These are phyloP conservation scores for Casuarina equisetifolia DNA, from an alignment of 306 rosid genomes.

Conservation along the genomic window DNA sequence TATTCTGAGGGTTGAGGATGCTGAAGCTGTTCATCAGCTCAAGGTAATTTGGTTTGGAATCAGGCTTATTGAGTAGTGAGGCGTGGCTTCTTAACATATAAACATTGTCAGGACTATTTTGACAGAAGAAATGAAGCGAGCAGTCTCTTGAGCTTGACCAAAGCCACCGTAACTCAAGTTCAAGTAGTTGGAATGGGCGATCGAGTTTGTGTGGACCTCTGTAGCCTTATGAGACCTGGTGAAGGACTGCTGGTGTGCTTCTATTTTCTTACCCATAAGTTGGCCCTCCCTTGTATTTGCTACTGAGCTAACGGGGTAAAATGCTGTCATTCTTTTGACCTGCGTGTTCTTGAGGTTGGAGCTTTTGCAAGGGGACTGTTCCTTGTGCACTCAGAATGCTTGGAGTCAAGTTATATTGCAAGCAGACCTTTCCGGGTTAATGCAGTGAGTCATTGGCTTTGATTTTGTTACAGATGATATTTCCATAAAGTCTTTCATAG, in stretches of 20 bases:
- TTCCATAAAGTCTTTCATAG: not conserved
- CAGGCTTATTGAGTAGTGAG: constrained; percentile 24
- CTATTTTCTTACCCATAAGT: constrained; percentile 12
- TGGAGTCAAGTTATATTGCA: constrained; percentile 87
- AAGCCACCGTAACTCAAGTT: constrained; percentile 65
- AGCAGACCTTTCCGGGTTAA: constrained; percentile 94
- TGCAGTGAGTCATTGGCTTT: constrained; percentile 60
- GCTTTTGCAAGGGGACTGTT: constrained; percentile 90
- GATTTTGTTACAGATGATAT: not conserved
- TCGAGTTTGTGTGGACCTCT: constrained; percentile 93
- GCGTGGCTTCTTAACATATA: constrained; percentile 41
- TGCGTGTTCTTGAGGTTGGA: constrained; percentile 60
- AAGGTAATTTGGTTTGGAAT: constrained; percentile 55
- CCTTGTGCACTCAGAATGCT: constrained; percentile 90
- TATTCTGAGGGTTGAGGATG: constrained; percentile 72
- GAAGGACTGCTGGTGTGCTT: constrained; percentile 87
- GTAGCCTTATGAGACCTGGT: constrained; percentile 86
- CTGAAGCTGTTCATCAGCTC: constrained; percentile 65
- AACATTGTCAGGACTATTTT: constrained; percentile 73
- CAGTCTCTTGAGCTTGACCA: constrained; percentile 66
- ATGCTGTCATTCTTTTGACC: constrained; percentile 11
- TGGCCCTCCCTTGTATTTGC: not conserved
- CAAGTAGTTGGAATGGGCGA: constrained; percentile 89
- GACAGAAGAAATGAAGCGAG: constrained; percentile 68
- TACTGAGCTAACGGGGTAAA: constrained; percentile 12